Evolutionary conservation across 2,329 filamentous ascomycete genomes (phyloP), one percentile per base, ranked within the genome.

Genomic region (Colletotrichum destructivum): DNA sequence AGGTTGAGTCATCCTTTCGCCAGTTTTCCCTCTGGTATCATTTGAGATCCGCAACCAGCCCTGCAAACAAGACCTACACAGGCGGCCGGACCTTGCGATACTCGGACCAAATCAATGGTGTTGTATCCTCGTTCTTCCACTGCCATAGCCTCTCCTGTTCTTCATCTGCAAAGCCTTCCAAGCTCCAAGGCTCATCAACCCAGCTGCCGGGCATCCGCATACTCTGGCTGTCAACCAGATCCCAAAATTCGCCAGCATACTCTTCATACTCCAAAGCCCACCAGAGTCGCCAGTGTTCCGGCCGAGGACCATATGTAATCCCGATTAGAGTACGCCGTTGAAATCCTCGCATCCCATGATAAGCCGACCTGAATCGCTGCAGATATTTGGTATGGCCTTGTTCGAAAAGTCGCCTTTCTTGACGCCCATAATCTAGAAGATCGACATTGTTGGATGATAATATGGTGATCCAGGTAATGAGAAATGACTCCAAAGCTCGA

Each of bases 391-490:
- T 40, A 9, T 18, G 9, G 1, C 18, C 31, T 12, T 52, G 15
- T 9, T 55, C 5, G 21, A 16, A 55, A 2, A 26, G 12, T 6
- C 5, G 11, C 2, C 2, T 23, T 42, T 79, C 77, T 13, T 60
- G 44, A 13, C 69, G 26, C 0, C 79, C 79, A 21, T 79, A 80
- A 1, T 42, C 35, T 0, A 72, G 2, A 15, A 80, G 42, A n/a
- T 80, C 73, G 0, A 79, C 52, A 4, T 74, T 26, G 15, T 26
- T 57, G 5, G 38, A 13, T 3, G 15, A 13, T 0, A 66, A 15
- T 0, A n/a, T 16, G 0, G 9, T 15, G 4, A 38, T n/a, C 68
- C 68, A 71, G 1, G 23, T 4, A 0, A 13, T 6, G 8, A 67
- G 9, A 3, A 21, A 42, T 6, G 57, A 51, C 12, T 46, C 55